Percentiles rank a stretch among this genome's conserved stretches.
Evolutionary conservation across 2,329 filamentous ascomycete genomes (phyloP).

Genomic region (Lasiodiplodia theobromae): DNA sequence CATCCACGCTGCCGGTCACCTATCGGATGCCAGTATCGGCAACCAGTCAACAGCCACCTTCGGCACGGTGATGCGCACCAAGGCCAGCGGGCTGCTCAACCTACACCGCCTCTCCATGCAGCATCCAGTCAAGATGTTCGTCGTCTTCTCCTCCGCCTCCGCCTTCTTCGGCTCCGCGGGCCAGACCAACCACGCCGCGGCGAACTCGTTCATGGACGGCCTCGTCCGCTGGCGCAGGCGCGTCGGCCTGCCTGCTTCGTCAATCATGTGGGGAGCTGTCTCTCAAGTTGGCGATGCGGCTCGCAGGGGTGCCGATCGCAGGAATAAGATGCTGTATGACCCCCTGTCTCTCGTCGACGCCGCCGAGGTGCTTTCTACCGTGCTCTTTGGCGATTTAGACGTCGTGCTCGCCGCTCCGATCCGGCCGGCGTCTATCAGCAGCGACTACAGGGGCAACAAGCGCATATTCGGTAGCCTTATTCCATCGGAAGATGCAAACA

Average conservation of each 20-base stretch:
- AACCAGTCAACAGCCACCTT: background rate
- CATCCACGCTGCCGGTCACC: too few relatives aligned
- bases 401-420: background rate
- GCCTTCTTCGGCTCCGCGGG: conserved; percentile 60
- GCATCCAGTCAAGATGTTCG: conserved; percentile 55
- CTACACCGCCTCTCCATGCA: conserved; percentile 35
- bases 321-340: background rate
- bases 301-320: background rate
- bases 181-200: conserved; percentile 62
- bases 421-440: background rate
- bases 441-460: background rate
- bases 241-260: conserved; percentile 31
- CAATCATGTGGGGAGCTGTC: conserved; percentile 3
- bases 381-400: background rate
- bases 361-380: background rate
- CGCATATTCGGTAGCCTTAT: background rate
- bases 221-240: conserved; percentile 31
- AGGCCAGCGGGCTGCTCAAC: conserved; percentile 63
- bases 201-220: conserved; percentile 57
- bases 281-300: background rate
- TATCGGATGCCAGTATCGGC: background rate
- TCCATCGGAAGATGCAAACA: too few relatives aligned
- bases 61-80: conserved; percentile 45
- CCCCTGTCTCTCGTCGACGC: background rate
- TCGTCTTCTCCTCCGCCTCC: conserved; percentile 58